Evolutionary conservation across 345 rosid species (phyloP), one percentile per base, ranked within the genome.

Genomic region (Populus alba): DNA sequence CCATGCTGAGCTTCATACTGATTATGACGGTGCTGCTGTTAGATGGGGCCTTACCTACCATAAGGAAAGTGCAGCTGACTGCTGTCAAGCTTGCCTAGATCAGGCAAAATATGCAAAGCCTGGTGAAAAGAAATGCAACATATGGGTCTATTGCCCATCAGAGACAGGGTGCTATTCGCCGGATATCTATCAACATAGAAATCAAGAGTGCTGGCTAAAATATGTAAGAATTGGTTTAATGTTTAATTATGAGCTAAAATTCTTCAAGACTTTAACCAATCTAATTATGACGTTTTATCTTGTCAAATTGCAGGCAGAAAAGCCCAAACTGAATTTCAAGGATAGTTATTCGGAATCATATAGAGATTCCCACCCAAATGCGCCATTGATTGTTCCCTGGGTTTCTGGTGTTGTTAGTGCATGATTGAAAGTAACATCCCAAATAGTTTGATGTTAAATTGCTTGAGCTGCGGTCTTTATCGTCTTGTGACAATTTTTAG

Each of bases 21-120:
- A 97, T 83, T 97, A 97, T 74, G 94, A 39, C 66, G 99, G 99
- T 37, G 89, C 78, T 38, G 99, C 99, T 77, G 94, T 97, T 75
- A 90, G 92, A 84, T 94, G 99, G 99, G 99, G 99, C 77, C 97
- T 91, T 37, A 91, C 97, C 20, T 94, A 94, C 83, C 98, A 86
- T 69, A 91, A 92, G 88, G 97, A 94, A 82, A 97, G 98, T 84
- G 99, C 98, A 49, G 98, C 98, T 16, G 97, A 97, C 78, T 97
- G 99, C 85, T 97, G 98, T 86, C 94, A 94, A 75, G 97, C 98
- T 71, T 97, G 99, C 86, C 83, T 92, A 78, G 97, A 94, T 81
- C 99, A 94, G 69, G 97, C 98, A 57, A 89, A 87, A 78, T 75
- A 47, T 70, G 97, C 97, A 3, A 89, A 84, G 71, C 92, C 94